Conservation (phyloP, 2,329 filamentous ascomycete genomes). For the Paracorniculantispora psalliotae region DNA sequence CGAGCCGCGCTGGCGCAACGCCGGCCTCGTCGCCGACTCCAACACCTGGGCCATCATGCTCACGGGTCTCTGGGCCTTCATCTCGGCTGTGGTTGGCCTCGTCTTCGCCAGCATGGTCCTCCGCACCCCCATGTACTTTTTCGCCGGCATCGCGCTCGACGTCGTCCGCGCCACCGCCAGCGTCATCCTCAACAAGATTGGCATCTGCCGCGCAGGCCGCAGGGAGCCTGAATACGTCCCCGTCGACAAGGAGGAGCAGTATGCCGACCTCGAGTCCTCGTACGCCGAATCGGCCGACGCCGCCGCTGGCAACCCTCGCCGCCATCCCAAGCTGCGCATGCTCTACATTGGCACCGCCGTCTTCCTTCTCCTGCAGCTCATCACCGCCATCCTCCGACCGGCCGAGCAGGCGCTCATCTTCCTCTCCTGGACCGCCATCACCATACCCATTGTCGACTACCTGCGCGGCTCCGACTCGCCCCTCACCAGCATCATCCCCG, state of each 20-base stretch:
- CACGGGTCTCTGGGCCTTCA: conserved; percentile 25
- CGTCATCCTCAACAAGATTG: conserved; percentile 7
- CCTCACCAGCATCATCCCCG: conserved; percentile 21
- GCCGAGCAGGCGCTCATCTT: conserved; percentile 27
- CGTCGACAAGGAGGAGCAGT: conserved; percentile 22
- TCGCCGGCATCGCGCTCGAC: conserved; percentile 20
- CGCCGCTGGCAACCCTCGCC: not conserved
- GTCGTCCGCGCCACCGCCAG: conserved; percentile 22
- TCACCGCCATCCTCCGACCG: conserved; percentile 23
- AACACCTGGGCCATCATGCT: conserved; percentile 27
- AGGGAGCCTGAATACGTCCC: conserved; percentile 16
- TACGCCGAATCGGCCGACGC: not conserved
- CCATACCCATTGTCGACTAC: conserved; percentile 32
- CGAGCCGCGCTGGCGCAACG: conserved; percentile 32
- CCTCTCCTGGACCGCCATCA: conserved; percentile 30
- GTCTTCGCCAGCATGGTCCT: conserved; percentile 21
- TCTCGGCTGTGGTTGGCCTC: conserved; percentile 17
- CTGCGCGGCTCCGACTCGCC: conserved; percentile 22
- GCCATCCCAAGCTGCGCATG: not conserved
- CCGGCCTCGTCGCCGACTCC: conserved; percentile 27
- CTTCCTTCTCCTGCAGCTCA: conserved; percentile 18
- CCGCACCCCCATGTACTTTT: conserved; percentile 20
- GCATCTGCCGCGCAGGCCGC: not conserved
- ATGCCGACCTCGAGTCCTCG: conserved; percentile 10
- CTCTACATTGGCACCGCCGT: conserved; percentile 17